These are phyloP conservation scores for Saxispiralis lemnorum DNA, from an alignment of 495 filamentous ascomycete genomes.

Conservation along the genomic window DNA sequence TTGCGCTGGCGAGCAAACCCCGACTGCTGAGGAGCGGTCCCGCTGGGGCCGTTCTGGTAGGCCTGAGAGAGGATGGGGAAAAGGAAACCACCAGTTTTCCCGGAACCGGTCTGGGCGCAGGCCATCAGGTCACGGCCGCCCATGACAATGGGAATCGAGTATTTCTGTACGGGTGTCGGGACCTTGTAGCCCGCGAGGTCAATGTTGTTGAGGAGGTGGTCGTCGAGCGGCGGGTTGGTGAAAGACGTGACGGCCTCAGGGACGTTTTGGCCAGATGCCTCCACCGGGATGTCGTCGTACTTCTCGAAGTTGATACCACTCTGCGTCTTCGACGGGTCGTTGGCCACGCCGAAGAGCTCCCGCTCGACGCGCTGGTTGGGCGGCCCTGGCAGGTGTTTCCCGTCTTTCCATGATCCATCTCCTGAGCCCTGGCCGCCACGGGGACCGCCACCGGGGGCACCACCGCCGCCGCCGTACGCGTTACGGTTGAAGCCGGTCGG, in stretches of 20 bases:
- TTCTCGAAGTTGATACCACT: conserved; percentile 99
- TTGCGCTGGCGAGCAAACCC: conserved; percentile 76
- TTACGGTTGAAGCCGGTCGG: conserved; percentile 41
- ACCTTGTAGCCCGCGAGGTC: conserved; percentile 80
- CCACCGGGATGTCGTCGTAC: conserved; percentile 97
- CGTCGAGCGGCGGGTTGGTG: conserved; percentile 84
- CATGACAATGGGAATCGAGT: conserved; percentile 96
- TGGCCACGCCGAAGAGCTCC: conserved; percentile 83
- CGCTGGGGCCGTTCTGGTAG: conserved; percentile 68
- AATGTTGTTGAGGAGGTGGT: conserved; percentile 82
- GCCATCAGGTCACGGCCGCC: conserved; percentile 93
- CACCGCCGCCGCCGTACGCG: conserved; percentile 48
- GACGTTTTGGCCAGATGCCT: conserved; percentile 84
- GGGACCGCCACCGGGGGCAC: conserved; percentile 29
- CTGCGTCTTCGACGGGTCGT: conserved; percentile 85
- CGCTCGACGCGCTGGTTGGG: conserved; percentile 77
- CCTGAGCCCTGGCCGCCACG: conserved; percentile 55
- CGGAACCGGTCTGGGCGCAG: conserved; percentile 96
- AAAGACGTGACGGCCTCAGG: conserved; percentile 82
- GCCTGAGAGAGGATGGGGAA: conserved; percentile 97
- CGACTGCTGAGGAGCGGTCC: conserved; percentile 37
- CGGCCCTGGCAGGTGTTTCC: conserved; percentile 85
- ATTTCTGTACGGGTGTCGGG: conserved; percentile 93
- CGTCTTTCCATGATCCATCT: conserved; percentile 89
- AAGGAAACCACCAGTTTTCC: conserved; percentile 97